Evolutionary conservation across 148 eudicot species (phyloP), one percentile per base, ranked within the genome.

Genomic region (Nyssa sinensis): DNA sequence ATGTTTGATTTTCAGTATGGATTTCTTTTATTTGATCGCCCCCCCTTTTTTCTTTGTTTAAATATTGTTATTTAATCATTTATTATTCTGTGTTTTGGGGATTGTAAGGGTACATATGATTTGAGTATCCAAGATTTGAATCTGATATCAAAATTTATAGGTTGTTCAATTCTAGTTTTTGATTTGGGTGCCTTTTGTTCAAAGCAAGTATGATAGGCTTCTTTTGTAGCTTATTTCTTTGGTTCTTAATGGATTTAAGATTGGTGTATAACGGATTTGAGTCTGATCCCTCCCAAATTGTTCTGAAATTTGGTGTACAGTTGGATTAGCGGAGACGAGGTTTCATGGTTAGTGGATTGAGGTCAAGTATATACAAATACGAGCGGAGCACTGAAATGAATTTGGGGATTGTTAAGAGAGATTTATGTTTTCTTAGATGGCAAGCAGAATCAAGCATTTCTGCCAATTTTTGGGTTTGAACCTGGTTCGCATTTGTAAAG

Each of bases 341-440:
- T 13, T n/a, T 70, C 28, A 7, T 10, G 21, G 16, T 29, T 68
- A 8, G 34, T 8, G 29, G 37, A 47, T 28, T 49, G 59, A 68
- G 30, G 34, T 68, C 59, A 49, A 12, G 31, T 23, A 29, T 25
- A 35, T 35, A 23, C 68, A 65, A 16, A n/a, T n/a, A n/a, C n/a
- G n/a, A n/a, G n/a, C n/a, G n/a, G n/a, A 57, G 53, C 37, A 37
- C 25, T 47, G 32, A 67, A 67, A 67, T 24, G 55, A 25, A 5
- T 67, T 27, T 25, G 7, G 70, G 41, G 55, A 24, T 67, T 51
- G 70, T 41, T 39, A 29, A 14, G 55, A 67, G 21, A 25, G 55
- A 67, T 67, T 62, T 62, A 17, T 30, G 66, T 62, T 62, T 62
- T 33, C 44, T 64, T 23, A 8, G 68, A 64, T 33, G 68, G 7